Evolutionary conservation across 192 early-diverging fungal species (phyloP), one percentile per base, ranked within the genome.

Genomic region (Kickxella alabastrina): DNA sequence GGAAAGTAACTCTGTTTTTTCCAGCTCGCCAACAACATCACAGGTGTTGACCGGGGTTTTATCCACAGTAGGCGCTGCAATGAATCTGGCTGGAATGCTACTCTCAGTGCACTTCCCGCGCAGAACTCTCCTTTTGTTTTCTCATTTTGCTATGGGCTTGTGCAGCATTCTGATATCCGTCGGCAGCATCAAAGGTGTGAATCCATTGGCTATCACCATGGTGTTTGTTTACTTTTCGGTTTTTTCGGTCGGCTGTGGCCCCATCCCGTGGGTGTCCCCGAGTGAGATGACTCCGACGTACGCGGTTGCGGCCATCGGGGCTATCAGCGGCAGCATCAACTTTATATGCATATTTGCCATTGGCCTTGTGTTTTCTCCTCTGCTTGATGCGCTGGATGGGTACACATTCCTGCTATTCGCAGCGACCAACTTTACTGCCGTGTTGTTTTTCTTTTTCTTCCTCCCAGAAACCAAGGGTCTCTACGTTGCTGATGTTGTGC

Each of bases 381-480:
- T 82, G 21, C 62, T 66, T 18, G 31, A 40, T 10, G 70, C 64
- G 0, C 49, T 79, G 14, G 43, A 49, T 12, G 64, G 66, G 2
- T 68, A 65, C 49, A 70, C 65, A 3, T 85, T 85, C 34, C 58
- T 85, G 17, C 54, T 91, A 13, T 90, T 91, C 68, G 77, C 78
- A 4, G 70, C 66, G 4, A 41, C 84, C 34, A 83, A 85, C 27
- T 60, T 78, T 43, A 29, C 74, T 13, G 81, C 80, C 7, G 75
- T 80, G 19, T 42, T 80, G 4, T 85, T 85, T 43, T 67, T 83
- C 36, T 67, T 65, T 24, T 57, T 78, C 40, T 81, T 80, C 38
- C 70, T 93, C 19, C 89, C 89, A 2, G 91, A 92, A 76, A 91
- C 88, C 12, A 86, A 85, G 55, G 87, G 85, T 44, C 65, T 79